Evolutionary conservation across 2,329 filamentous ascomycete species (phyloP).

Genomic region (Aquanectria penicillioides): DNA sequence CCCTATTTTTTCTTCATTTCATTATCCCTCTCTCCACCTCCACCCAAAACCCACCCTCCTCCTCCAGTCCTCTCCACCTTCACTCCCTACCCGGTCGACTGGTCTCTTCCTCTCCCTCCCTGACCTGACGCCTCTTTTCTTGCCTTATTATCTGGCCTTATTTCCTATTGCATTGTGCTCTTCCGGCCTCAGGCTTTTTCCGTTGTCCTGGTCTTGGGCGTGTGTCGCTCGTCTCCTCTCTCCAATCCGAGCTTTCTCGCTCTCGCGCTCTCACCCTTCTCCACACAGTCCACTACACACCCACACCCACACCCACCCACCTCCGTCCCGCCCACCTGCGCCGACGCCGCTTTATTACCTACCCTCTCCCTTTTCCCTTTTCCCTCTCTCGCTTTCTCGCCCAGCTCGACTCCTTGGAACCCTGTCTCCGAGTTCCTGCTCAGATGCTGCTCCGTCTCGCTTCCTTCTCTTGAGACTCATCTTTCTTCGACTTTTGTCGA

Average conservation of each 20-base stretch:
- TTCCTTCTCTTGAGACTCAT: conserved; percentile 42
- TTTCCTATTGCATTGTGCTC: conserved; percentile 39
- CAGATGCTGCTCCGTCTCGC: conserved; percentile 42
- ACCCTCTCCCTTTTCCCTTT: conserved; percentile 30
- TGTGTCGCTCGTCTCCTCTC: conserved; percentile 22
- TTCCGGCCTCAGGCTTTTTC: conserved; percentile 41
- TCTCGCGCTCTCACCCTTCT: conserved; percentile 36
- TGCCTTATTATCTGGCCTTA: conserved; percentile 39
- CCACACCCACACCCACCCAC: conserved; percentile 31
- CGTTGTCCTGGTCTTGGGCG: conserved; percentile 33
- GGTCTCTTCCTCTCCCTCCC: conserved; percentile 44
- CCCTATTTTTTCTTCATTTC: conserved; percentile 32
- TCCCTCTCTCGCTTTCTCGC: conserved; percentile 32
- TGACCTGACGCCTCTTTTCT: conserved; percentile 49
- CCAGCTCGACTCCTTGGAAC: conserved; percentile 39
- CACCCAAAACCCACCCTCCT: conserved; percentile 38
- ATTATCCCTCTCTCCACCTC: conserved; percentile 39
- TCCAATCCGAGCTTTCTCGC: conserved; percentile 34
- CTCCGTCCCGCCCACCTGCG: conserved; percentile 35
- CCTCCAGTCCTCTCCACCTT: conserved; percentile 29
- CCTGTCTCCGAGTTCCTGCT: conserved; percentile 40
- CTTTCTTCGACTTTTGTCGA: conserved; percentile 43
- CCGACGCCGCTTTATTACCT: conserved; percentile 31
- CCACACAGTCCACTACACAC: conserved; percentile 33
- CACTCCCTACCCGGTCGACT: conserved; percentile 44